Base-by-base conservation (phyloP, 805 yeast genomes). In the Wickerhamiella kazuoi region DNA sequence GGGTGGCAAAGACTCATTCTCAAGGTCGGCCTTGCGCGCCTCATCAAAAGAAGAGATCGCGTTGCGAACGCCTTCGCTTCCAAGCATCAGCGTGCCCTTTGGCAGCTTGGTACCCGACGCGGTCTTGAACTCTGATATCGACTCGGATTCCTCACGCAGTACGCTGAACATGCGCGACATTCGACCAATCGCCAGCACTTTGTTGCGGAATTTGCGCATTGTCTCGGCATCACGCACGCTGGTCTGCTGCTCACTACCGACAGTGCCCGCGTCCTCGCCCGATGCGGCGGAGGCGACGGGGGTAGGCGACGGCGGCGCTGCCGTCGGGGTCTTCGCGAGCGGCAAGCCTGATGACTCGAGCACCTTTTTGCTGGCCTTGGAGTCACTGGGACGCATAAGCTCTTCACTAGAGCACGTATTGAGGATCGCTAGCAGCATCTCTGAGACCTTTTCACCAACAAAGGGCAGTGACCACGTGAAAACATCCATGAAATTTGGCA, bases 391-490 rank as follows among this genome's bases (percentile, higher is more conserved):
- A 19, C 42, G 43, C 41, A 76, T 87, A 42, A 87, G 67, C 58
- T 87, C 98, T 54, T 87, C 95, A 53, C 86, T 93, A 0, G 96
- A 80, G 62, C 98, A 87, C 41, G 90, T 81, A 57, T 87, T 87
- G 55, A 90, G 68, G 30, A 87, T 80, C 1, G 90, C 72, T 18
- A 83, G 79, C 53, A 87, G 67, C 79, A 87, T 86, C 55, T 90
- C 97, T 13, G 94, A 81, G 40, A 86, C 80, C 54, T 90, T 82
- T 56, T 87, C 95, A 17, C 96, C 97, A 19, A 90, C 96, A 63
- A 90, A 87, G 6, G 97, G 98, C 41, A 87, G 64, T 2, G 95
- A 81, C 97, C 97, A 90, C 9, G 94, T 79, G 59, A 87, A 87
- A 5, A 87, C 94, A 57, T 90, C 96, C 93, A 86, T 83, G 51